Percentiles rank a stretch among this genome's conserved stretches.
Conservation (phyloP, 345 rosid species). For the Corchorus capsularis region DNA sequence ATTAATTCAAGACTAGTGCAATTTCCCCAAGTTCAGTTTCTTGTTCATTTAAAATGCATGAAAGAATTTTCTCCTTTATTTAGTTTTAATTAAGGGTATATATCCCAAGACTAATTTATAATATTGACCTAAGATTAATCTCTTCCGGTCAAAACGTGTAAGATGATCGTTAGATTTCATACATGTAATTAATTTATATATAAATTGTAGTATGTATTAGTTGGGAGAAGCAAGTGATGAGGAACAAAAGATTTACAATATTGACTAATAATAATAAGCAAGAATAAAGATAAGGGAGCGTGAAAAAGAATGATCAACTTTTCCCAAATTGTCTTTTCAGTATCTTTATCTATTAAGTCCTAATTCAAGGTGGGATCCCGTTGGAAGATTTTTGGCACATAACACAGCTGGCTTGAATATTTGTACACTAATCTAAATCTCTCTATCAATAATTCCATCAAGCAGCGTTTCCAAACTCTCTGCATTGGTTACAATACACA, state of each 20-base stretch:
- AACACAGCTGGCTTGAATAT: constrained; percentile 12
- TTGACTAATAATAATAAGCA: constrained; percentile 24
- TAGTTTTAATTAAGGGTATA: no score
- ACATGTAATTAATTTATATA: no score
- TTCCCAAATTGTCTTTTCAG: constrained; percentile 24
- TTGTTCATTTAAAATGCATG: no score
- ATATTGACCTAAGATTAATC: no score
- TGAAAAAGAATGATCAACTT: constrained; percentile 15
- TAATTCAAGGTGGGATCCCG: constrained; percentile 5
- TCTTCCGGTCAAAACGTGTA: no score
- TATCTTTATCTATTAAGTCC: neutral
- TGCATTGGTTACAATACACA: neutral
- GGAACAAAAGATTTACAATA: neutral
- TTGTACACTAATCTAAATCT: no score
- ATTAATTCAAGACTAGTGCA: no score
- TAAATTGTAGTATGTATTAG: neutral
- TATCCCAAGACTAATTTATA: no score
- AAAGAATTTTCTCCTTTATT: no score
- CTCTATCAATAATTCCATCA: neutral
- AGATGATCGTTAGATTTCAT: no score
- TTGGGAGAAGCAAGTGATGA: neutral
- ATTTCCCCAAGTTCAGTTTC: no score
- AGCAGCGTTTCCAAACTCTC: neutral
- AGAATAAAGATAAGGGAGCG: constrained; percentile 30
- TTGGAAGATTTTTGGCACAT: constrained; percentile 2